phyloP scores from a whole-genome alignment of 495 filamentous ascomycete genomes.

The Daldinia loculata region DNA sequence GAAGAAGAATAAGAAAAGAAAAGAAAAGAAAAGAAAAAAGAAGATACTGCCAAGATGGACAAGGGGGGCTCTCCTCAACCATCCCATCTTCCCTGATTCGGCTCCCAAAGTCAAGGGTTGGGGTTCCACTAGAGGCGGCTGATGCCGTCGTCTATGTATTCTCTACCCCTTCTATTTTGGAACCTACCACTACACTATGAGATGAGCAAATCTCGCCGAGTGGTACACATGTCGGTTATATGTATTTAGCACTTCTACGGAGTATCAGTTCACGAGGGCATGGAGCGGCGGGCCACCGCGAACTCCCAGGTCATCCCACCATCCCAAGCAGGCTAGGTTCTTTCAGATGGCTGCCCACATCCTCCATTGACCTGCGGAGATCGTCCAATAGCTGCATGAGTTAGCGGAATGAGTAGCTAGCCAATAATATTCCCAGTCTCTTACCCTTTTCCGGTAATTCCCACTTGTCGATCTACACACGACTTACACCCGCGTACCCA shows the following conservation, averaged over 20 bases:
- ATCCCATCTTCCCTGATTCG: slow-evolving; percentile 8
- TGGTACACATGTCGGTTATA: slow-evolving; percentile 32
- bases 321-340: slow-evolving; percentile 24
- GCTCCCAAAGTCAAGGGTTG: slow-evolving; percentile 33
- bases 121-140: slow-evolving; percentile 40
- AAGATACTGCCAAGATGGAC: slow-evolving; percentile 29
- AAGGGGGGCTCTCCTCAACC: slow-evolving; percentile 7
- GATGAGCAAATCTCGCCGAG: slow-evolving; percentile 45
- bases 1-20: slow-evolving; percentile 2
- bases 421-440: slow-evolving; percentile 41
- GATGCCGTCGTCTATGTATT: slow-evolving; percentile 38
- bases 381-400: slow-evolving; percentile 44
- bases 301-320: slow-evolving; percentile 41
- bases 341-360: slow-evolving; percentile 34
- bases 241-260: slow-evolving; percentile 24
- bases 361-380: slow-evolving; percentile 36
- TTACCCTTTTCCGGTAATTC: slow-evolving; percentile 43
- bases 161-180: slow-evolving; percentile 38
- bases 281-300: slow-evolving; percentile 19
- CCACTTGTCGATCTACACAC: slow-evolving; percentile 33
- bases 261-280: slow-evolving; percentile 39
- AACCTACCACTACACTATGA: slow-evolving; percentile 33
- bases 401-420: slow-evolving; percentile 21
- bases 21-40: background rate
- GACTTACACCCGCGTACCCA: slow-evolving; percentile 37